Percentiles rank a stretch among this genome's conserved stretches.
phyloP scores from a whole-genome alignment of 352 stramenopile genomes.

The Globisporangium sylvaticum region DNA sequence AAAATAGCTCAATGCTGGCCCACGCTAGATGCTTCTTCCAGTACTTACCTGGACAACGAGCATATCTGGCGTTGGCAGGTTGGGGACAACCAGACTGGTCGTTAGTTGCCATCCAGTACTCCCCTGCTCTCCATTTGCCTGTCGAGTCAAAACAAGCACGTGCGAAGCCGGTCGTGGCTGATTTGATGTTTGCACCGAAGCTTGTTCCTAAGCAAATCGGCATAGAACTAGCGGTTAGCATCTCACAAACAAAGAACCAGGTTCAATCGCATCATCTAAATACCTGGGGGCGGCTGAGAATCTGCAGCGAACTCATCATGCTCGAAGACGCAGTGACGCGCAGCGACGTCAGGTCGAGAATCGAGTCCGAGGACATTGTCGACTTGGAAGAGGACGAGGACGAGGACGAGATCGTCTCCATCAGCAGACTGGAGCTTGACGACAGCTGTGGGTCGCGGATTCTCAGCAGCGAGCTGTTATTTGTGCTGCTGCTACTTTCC shows the following conservation, averaged over 20 bases:
- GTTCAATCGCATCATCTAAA: neutral
- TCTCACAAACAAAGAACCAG: neutral
- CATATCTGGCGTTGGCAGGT: slow-evolving; percentile 33
- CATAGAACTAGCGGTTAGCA: neutral
- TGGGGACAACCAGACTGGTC: slow-evolving; percentile 20
- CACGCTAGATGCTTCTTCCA: neutral
- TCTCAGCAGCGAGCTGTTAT: neutral
- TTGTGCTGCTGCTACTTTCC: neutral
- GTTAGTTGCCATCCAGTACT: slow-evolving; percentile 19
- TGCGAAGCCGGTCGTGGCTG: slow-evolving; percentile 21
- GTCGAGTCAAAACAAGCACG: slow-evolving; percentile 22
- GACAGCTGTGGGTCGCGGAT: neutral
- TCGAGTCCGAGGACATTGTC: slow-evolving; percentile 3
- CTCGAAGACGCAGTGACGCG: slow-evolving; percentile 26
- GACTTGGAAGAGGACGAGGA: neutral
- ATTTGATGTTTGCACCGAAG: neutral
- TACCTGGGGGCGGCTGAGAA: slow-evolving; percentile 20
- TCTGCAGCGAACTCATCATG: slow-evolving; percentile 32
- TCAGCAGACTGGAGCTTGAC: neutral
- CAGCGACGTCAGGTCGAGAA: slow-evolving; percentile 39
- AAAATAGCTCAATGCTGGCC: neutral
- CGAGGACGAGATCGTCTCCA: slow-evolving; percentile 3
- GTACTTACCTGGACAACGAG: slow-evolving; percentile 38
- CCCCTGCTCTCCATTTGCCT: slow-evolving; percentile 1
- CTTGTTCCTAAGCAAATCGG: slow-evolving; percentile 2